These are phyloP conservation scores for Citrus unshiu DNA, from an alignment of 345 rosid genomes.

Conservation along the genomic window DNA sequence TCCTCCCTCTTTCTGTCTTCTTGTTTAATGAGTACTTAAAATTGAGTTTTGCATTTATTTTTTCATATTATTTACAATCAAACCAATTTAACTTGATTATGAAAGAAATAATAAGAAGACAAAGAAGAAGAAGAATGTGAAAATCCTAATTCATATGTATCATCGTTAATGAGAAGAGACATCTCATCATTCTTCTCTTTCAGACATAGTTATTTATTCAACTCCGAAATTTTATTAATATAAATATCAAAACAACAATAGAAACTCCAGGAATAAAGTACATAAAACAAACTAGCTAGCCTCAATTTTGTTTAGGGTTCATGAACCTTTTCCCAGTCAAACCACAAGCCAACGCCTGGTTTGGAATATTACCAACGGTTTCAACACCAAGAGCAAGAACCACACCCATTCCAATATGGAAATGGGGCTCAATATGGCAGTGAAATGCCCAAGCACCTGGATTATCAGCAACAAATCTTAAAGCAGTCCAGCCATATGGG, in stretches of 20 bases:
- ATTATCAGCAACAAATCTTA: slow-evolving; percentile 71
- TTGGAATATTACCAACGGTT: slow-evolving; percentile 42
- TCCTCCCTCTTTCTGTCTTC: too few relatives aligned
- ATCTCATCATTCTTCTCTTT: too few relatives aligned
- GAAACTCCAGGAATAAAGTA: not conserved
- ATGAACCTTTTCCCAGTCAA: slow-evolving; percentile 33
- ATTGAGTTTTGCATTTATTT: too few relatives aligned
- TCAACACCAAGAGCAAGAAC: slow-evolving; percentile 61
- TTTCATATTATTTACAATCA: too few relatives aligned
- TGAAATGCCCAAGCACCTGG: slow-evolving; percentile 95
- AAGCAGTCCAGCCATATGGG: slow-evolving; percentile 92
- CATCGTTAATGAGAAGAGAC: too few relatives aligned
- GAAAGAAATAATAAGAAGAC: too few relatives aligned
- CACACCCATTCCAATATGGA: slow-evolving; percentile 96
- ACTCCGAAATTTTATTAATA: too few relatives aligned
- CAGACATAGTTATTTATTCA: too few relatives aligned
- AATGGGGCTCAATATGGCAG: slow-evolving; percentile 89
- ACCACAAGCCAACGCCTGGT: slow-evolving; percentile 51
- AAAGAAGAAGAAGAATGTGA: too few relatives aligned
- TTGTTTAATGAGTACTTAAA: too few relatives aligned
- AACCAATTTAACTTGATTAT: too few relatives aligned
- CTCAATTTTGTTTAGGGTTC: not conserved
- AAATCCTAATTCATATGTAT: too few relatives aligned
- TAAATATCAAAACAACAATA: not conserved
- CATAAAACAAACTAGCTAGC: not conserved